These are phyloP conservation scores for Rhodotorula graminis DNA, from an alignment of 768 basidiomycete genomes.

Conservation along the genomic window DNA sequence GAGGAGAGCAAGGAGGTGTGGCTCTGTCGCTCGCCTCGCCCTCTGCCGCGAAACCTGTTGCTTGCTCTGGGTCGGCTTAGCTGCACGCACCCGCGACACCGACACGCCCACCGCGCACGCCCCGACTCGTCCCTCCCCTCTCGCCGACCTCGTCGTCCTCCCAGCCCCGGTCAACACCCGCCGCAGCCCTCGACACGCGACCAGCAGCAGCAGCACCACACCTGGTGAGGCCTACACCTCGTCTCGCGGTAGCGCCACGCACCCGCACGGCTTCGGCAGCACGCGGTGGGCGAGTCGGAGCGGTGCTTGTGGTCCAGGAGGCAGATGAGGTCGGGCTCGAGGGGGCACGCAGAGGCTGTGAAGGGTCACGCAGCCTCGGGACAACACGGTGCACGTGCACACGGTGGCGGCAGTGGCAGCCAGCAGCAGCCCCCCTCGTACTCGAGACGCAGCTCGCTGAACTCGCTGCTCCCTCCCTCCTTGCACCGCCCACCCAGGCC, in stretches of 20 bases:
- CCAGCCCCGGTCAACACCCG: background rate
- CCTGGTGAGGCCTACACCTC: background rate
- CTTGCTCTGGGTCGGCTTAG: background rate
- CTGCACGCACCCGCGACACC: background rate
- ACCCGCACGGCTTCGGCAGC: background rate
- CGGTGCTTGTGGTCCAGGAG: too few relatives aligned
- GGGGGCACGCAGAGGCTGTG: too few relatives aligned
- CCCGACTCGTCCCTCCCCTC: too few relatives aligned
- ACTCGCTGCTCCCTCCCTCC: background rate
- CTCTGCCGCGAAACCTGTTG: too few relatives aligned
- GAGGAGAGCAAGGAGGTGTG: too few relatives aligned
- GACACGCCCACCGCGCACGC: too few relatives aligned
- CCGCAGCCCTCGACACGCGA: background rate
- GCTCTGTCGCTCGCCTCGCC: too few relatives aligned
- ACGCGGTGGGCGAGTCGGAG: background rate
- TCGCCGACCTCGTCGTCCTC: background rate
- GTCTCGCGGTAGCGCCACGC: background rate
- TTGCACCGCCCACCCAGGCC: background rate
- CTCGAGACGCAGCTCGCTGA: slow-evolving; percentile 1
- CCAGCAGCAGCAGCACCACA: background rate
- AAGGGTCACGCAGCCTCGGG: too few relatives aligned
- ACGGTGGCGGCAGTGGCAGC: too few relatives aligned
- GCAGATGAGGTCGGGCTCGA: background rate
- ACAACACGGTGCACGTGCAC: background rate
- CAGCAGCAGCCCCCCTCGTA: background rate